Evolutionary conservation across 305 asterid species (phyloP).

Genomic region (Fraxinus sp.): DNA sequence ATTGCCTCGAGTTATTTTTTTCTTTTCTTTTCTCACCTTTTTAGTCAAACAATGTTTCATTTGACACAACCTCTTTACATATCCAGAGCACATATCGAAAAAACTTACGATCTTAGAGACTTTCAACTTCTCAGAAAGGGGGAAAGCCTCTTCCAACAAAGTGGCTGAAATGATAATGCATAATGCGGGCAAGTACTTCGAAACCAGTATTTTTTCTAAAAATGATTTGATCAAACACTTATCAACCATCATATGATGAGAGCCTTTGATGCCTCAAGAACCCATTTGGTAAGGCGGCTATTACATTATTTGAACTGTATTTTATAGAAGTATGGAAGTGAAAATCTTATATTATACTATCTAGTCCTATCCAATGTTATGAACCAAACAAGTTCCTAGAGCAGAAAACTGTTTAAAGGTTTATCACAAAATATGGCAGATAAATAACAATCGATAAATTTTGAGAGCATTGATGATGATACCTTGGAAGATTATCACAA

Average conservation of each 20-base stretch:
- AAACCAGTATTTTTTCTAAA: not conserved
- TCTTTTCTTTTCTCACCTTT: not conserved
- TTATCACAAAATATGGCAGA: not conserved
- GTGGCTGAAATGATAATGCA: not conserved
- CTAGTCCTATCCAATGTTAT: not conserved
- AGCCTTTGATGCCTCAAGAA: not conserved
- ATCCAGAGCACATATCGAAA: not conserved
- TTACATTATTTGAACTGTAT: not conserved
- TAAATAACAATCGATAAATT: not conserved
- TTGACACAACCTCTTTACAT: not conserved
- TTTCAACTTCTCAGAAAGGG: not conserved
- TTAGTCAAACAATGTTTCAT: not conserved
- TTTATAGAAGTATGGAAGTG: not conserved
- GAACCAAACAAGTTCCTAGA: not conserved
- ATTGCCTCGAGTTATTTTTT: not conserved
- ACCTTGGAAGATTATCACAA: slow-evolving; percentile 65
- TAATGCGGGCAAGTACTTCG: not conserved
- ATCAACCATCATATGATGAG: not conserved
- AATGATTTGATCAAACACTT: not conserved
- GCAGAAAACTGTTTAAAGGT: not conserved
- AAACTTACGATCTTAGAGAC: not conserved
- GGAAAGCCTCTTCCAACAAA: not conserved
- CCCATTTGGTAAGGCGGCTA: not conserved
- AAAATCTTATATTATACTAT: not conserved
- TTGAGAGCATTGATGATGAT: slow-evolving; percentile 8